Evolutionary conservation across 2,329 filamentous ascomycete species (phyloP), one percentile per base, ranked within the genome.

Genomic region (Pseudocercospora crystallina): DNA sequence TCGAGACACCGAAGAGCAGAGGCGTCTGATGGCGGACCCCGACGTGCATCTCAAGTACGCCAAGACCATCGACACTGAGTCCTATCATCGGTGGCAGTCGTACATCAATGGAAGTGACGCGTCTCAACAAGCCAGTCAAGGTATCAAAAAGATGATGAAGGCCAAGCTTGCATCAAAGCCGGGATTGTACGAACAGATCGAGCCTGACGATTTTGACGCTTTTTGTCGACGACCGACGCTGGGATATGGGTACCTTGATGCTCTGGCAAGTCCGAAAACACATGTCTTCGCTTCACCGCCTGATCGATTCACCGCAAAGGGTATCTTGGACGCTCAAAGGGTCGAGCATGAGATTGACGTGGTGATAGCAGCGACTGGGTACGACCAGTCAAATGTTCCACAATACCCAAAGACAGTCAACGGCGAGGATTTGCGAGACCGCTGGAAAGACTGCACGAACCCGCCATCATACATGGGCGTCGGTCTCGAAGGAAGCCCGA

Each of bases 201-300:
- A 59, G 8, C 56, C 58, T 1, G 33, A 54, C 31, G 58, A 59
- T 40, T 61, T 61, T 33, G 53, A 51, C 29, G 51, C 57, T n/a
- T 49, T 53, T 5, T 61, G 58, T 40, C 39, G 58, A 39, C 40
- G 58, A 17, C 56, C 54, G 31, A 59, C 58, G 2, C 56, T 57
- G 29, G 54, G 51, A 8, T 57, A 61, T 30, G 56, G 58, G 11
- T 61, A 61, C 15, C 45, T 61, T 8, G 58, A 61, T 17, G 54
- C 58, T 3, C 47, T 61, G 29, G 49, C 37, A 10, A 41, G 56
- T 43, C 53, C 58, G 5, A 59, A 59, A 30, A 53, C 56, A 2
- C 55, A 48, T 5, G 53, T 61, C 30, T 51, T 59, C 37, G 35
- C 44, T 1, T 31, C 37, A 14, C 34, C 48, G 13, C 58, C 58